phyloP scores from a whole-genome alignment of 106 monocot genomes.

The Platanthera guangdongensis region DNA sequence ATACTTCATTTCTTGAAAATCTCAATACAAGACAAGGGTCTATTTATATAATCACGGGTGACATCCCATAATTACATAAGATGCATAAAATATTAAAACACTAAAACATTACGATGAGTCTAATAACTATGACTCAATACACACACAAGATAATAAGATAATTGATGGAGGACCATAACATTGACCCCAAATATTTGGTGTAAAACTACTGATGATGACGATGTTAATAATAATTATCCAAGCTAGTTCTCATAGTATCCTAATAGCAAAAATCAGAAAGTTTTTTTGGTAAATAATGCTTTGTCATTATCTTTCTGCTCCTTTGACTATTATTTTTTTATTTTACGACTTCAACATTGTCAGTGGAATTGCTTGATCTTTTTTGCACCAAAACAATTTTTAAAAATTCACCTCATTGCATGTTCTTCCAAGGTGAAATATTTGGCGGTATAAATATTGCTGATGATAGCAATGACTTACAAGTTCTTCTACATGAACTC shows the following conservation, averaged over 20 bases:
- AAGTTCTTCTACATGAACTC: constrained; percentile 55
- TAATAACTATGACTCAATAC: too few relatives aligned
- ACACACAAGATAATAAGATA: too few relatives aligned
- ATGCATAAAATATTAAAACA: too few relatives aligned
- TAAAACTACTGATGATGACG: too few relatives aligned
- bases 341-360: neutral
- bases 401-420: neutral
- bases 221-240: too few relatives aligned
- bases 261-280: neutral
- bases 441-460: constrained; percentile 77
- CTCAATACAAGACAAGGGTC: too few relatives aligned
- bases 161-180: too few relatives aligned
- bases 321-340: neutral
- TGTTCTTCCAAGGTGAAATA: constrained; percentile 64
- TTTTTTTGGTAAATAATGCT: neutral
- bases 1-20: too few relatives aligned
- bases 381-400: neutral
- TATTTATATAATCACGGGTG: too few relatives aligned
- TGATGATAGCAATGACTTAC: constrained; percentile 58
- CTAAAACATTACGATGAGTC: too few relatives aligned
- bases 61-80: too few relatives aligned
- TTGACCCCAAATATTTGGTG: too few relatives aligned
- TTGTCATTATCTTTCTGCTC: neutral
- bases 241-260: neutral
- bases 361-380: neutral